These are phyloP conservation scores for Picochlorum sp. DNA, from an alignment of 139 green algal genomes.

Conservation along the genomic window DNA sequence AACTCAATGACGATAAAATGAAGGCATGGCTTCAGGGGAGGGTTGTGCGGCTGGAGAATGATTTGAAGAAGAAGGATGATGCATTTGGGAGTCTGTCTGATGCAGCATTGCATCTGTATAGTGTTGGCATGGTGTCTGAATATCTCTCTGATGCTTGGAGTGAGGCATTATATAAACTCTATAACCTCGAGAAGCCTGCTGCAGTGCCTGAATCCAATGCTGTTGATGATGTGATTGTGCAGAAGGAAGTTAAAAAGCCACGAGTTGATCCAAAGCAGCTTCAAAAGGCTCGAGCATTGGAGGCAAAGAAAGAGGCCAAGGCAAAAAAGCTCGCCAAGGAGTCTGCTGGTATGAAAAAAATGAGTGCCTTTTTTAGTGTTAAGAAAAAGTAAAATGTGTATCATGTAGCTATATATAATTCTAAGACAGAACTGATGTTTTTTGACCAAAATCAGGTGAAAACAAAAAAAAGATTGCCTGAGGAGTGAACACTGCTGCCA, in stretches of 20 bases:
- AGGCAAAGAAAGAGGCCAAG: conserved; percentile 22
- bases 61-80: conserved; percentile 9
- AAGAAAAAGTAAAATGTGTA: no score
- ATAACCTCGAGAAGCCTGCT: not conserved
- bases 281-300: conserved; percentile 29
- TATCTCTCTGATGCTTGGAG: conserved; percentile 27
- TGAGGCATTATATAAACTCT: conserved; percentile 4
- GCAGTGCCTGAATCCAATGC: not conserved
- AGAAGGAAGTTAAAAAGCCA: conserved; percentile 12
- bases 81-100: conserved; percentile 25
- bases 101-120: conserved; percentile 23
- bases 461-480: not conserved
- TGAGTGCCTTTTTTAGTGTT: conserved; percentile 28
- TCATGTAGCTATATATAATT: no score
- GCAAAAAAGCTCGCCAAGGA: conserved; percentile 31
- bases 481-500: not conserved
- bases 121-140: conserved; percentile 30
- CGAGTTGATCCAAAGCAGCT: conserved; percentile 37
- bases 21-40: conserved; percentile 31
- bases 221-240: not conserved
- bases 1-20: conserved; percentile 25
- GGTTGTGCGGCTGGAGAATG: conserved; percentile 7
- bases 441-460: not conserved
- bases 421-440: no score
- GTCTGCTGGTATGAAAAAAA: conserved; percentile 33